phyloP scores from a whole-genome alignment of 2,329 filamentous ascomycete species.

The Penicillium sp. region DNA sequence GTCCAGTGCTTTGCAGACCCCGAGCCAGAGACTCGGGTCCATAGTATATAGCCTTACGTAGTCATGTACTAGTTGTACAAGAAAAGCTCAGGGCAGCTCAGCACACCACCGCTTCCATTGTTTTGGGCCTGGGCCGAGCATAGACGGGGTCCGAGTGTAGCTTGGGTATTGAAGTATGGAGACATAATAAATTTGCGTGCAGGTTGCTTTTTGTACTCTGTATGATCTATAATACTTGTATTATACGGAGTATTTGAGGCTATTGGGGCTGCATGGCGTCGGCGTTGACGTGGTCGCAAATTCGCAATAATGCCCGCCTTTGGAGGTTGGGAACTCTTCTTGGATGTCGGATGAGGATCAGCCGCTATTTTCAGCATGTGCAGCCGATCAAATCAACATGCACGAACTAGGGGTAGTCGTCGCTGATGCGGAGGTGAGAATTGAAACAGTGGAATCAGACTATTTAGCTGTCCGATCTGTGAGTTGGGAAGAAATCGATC shows the following conservation, averaged over 20 bases:
- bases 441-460: background rate
- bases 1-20: background rate
- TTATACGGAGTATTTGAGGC: background rate
- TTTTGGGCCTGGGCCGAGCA: constrained; percentile 1
- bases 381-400: constrained; percentile 17
- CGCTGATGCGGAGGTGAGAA: constrained; percentile 11
- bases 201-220: too few species aligned
- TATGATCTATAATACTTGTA: background rate
- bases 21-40: constrained; percentile 6
- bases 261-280: background rate
- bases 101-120: constrained; percentile 6
- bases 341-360: constrained; percentile 11
- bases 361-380: constrained; percentile 19
- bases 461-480: background rate
- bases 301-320: background rate
- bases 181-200: background rate
- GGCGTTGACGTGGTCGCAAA: background rate
- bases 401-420: constrained; percentile 19
- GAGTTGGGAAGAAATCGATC: background rate
- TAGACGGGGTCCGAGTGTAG: constrained; percentile 2
- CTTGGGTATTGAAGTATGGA: background rate
- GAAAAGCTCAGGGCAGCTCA: constrained; percentile 3
- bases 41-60: background rate
- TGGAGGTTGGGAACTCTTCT: background rate
- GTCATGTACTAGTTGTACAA: background rate